Evolutionary conservation across 257 asterid genomes (phyloP).

Genomic region (Eustoma russellianum): DNA sequence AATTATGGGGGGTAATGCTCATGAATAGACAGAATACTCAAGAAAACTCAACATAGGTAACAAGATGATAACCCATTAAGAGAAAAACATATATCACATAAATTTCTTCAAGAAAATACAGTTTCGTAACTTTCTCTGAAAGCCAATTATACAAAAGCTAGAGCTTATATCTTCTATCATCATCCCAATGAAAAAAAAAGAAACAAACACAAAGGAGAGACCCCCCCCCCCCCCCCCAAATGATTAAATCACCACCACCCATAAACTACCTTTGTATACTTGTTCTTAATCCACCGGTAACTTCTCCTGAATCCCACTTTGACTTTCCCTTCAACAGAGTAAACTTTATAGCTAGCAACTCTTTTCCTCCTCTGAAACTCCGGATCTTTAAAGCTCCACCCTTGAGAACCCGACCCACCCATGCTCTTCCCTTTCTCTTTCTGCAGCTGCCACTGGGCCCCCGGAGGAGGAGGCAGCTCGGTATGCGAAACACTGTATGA

Average conservation of each 20-base stretch:
- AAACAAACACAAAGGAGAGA: neutral
- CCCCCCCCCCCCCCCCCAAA: no score
- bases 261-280: conserved; percentile 52
- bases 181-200: neutral
- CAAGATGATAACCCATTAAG: no score
- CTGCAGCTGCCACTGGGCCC: conserved; percentile 34
- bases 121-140: neutral
- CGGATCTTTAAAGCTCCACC: conserved; percentile 59
- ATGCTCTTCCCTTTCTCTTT: conserved; percentile 29
- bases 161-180: conserved; percentile 3
- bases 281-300: conserved; percentile 64
- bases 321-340: no score
- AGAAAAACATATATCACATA: neutral
- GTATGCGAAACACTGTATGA: no score
- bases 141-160: neutral
- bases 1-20: no score
- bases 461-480: conserved; percentile 15
- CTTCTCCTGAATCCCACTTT: conserved; percentile 72
- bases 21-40: no score
- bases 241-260: conserved; percentile 45
- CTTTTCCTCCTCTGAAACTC: conserved; percentile 87
- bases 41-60: no score
- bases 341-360: conserved; percentile 84
- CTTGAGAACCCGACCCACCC: conserved; percentile 20
- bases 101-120: conserved; percentile 5